Conservation (phyloP, 805 yeast genomes). For the Kluyveromyces aestuarii region DNA sequence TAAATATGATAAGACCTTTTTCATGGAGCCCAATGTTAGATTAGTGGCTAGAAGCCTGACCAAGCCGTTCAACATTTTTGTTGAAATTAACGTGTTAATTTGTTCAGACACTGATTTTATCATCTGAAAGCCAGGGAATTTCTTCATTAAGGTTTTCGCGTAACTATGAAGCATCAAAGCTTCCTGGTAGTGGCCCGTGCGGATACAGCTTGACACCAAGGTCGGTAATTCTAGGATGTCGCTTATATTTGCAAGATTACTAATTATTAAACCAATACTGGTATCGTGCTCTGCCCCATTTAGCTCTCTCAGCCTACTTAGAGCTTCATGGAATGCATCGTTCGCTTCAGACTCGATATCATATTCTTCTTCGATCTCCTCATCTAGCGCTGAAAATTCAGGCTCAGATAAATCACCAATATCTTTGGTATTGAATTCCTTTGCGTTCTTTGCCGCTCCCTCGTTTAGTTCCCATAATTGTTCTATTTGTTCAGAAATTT, state of each 20-base stretch:
- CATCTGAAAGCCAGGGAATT: slow-evolving; percentile 44
- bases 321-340: slow-evolving; percentile 26
- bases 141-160: slow-evolving; percentile 54
- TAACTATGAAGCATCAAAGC: slow-evolving; percentile 78
- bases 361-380: slow-evolving; percentile 11
- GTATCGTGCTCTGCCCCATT: slow-evolving; percentile 11
- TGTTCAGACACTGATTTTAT: slow-evolving; percentile 22
- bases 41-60: slow-evolving; percentile 64
- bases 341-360: slow-evolving; percentile 3
- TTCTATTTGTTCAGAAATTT: slow-evolving; percentile 16
- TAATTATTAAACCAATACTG: slow-evolving; percentile 35
- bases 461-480: slow-evolving; percentile 25
- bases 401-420: background rate
- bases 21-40: slow-evolving; percentile 65
- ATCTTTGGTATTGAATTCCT: background rate
- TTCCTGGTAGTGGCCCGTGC: slow-evolving; percentile 80
- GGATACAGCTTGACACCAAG: slow-evolving; percentile 71
- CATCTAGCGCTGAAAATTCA: slow-evolving; percentile 5
- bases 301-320: slow-evolving; percentile 14
- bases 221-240: slow-evolving; percentile 82
- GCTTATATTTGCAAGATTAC: slow-evolving; percentile 60
- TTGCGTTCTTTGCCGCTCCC: slow-evolving; percentile 5
- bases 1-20: slow-evolving; percentile 70
- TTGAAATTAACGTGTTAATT: slow-evolving; percentile 25
- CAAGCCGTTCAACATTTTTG: slow-evolving; percentile 61